phyloP scores from a whole-genome alignment of 2,329 filamentous ascomycete species.

The Orbilia quercus region DNA sequence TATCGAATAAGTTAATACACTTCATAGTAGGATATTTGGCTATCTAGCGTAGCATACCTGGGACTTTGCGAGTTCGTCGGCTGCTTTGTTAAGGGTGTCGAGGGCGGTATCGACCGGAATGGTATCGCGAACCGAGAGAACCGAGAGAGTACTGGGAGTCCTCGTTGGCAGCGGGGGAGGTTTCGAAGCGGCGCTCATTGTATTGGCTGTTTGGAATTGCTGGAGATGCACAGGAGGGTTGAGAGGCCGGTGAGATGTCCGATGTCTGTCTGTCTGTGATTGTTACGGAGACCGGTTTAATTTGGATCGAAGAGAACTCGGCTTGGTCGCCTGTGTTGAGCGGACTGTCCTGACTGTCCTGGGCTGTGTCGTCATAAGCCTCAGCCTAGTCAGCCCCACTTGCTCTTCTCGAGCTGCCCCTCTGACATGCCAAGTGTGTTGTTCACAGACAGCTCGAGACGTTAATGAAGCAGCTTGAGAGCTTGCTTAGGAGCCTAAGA shows the following conservation, averaged over 20 bases:
- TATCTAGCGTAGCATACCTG: constrained; percentile 12
- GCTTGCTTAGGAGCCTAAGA: too few relatives aligned
- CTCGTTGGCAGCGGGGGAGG: constrained; percentile 50
- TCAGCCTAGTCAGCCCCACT: constrained; percentile 30
- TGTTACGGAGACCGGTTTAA: background rate
- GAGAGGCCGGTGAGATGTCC: background rate
- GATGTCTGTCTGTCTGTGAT: too few relatives aligned
- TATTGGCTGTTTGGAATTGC: constrained; percentile 17
- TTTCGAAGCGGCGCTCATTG: constrained; percentile 44
- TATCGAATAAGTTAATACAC: constrained; percentile 4
- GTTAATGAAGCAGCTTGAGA: too few relatives aligned
- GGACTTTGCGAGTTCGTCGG: constrained; percentile 33
- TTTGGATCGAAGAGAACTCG: background rate
- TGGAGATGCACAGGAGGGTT: background rate
- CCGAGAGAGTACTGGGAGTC: constrained; percentile 41
- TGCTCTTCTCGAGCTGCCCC: background rate
- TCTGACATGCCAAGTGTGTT: background rate
- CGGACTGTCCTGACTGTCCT: too few relatives aligned
- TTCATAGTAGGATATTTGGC: background rate
- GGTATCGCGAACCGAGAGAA: constrained; percentile 35
- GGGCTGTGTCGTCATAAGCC: constrained; percentile 49
- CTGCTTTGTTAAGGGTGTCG: constrained; percentile 37
- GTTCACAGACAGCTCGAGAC: too few relatives aligned
- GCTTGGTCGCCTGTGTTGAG: constrained; percentile 1
- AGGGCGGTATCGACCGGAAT: constrained; percentile 41